A percentile compares a stretch with the other conserved stretches of the same genome.
Evolutionary conservation across 139 green algal species (phyloP).

Genomic region (Coccomyxa sp.): DNA sequence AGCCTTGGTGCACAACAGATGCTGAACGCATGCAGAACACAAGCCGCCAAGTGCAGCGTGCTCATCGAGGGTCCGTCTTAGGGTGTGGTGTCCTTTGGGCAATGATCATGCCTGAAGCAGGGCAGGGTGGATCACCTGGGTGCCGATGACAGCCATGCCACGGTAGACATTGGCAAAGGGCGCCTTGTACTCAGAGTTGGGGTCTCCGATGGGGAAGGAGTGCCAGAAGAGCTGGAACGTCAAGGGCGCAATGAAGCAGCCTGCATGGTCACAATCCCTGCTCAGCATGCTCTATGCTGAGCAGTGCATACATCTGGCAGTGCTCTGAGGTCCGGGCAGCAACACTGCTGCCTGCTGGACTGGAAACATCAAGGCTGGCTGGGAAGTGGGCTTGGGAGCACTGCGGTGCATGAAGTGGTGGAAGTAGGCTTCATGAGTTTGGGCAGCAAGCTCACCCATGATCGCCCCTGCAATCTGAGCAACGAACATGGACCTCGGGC

Average conservation of each 20-base stretch:
- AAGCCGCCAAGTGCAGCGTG: no score
- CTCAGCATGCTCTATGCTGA: no score
- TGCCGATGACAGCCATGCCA: slow-evolving; percentile 41
- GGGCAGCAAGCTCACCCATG: slow-evolving; percentile 5
- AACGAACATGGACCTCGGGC: slow-evolving; percentile 33
- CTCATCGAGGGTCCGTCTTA: no score
- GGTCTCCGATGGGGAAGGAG: slow-evolving; percentile 25
- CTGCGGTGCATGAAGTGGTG: neutral
- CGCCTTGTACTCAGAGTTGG: slow-evolving; percentile 27
- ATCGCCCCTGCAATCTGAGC: slow-evolving; percentile 27
- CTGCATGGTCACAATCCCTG: no score
- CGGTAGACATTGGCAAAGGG: slow-evolving; percentile 47
- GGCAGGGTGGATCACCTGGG: neutral
- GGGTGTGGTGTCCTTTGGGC: no score
- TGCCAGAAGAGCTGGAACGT: slow-evolving; percentile 40
- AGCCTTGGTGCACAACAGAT: no score
- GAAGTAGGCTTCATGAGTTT: neutral
- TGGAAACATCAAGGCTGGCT: no score
- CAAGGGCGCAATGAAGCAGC: slow-evolving; percentile 25
- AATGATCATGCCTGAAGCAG: no score
- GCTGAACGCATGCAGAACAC: no score
- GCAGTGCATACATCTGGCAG: no score
- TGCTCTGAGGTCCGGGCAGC: no score
- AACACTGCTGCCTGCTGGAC: no score
- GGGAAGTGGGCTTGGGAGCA: neutral